Evolutionary conservation across 2,329 filamentous ascomycete genomes (phyloP).

Genomic region (Elsinoe australis): DNA sequence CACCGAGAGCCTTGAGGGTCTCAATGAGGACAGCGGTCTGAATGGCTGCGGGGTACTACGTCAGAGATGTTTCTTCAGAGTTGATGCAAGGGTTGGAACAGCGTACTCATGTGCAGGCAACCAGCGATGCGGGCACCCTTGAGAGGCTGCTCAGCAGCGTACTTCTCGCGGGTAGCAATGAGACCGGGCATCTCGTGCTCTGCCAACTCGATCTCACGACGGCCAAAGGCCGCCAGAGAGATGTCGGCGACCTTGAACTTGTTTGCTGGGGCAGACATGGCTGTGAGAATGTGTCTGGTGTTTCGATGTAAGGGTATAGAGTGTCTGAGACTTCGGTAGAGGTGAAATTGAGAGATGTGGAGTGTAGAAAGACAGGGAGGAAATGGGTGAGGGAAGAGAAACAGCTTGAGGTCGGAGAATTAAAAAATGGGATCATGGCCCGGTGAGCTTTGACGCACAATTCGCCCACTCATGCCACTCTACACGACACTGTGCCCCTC

Average conservation of each 20-base stretch:
- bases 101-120: conserved; percentile 91
- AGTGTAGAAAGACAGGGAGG: not conserved
- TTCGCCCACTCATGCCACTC: no score
- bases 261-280: conserved; percentile 68
- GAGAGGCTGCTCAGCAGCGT: conserved; percentile 86
- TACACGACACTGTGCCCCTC: not conserved
- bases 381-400: conserved; percentile 8
- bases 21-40: conserved; percentile 99
- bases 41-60: conserved; percentile 57
- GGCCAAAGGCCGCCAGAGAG: conserved; percentile 91
- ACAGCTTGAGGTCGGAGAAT: conserved; percentile 14
- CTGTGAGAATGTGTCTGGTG: conserved; percentile 28
- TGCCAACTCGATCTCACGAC: conserved; percentile 97
- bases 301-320: not conserved
- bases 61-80: not conserved
- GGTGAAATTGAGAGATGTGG: not conserved
- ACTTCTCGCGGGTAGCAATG: conserved; percentile 89
- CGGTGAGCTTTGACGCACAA: conserved; percentile 10
- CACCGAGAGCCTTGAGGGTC: conserved; percentile 87
- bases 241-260: conserved; percentile 99
- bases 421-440: conserved; percentile 12
- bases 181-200: conserved; percentile 92
- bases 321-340: not conserved
- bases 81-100: conserved; percentile 1
- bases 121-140: conserved; percentile 92